These are phyloP conservation scores for Cyanodermella asteris DNA, from an alignment of 2,329 filamentous ascomycete species.

Conservation along the genomic window DNA sequence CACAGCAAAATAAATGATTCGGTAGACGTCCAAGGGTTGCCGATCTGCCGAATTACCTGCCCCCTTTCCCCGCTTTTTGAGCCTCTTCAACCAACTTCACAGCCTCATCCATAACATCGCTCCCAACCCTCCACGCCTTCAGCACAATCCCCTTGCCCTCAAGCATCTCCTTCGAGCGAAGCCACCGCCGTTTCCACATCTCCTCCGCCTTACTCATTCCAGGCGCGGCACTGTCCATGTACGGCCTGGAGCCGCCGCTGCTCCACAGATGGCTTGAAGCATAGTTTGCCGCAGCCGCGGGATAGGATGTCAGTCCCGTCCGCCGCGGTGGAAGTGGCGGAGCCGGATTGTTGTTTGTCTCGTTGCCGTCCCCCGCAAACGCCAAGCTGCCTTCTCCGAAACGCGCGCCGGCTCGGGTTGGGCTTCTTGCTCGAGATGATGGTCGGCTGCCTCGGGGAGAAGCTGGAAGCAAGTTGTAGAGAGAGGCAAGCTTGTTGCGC, in stretches of 20 bases:
- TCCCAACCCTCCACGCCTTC: conserved; percentile 23
- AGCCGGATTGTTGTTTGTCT: conserved; percentile 1
- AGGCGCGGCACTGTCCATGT: conserved; percentile 1
- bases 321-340: conserved; percentile 13
- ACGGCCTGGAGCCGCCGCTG: conserved; percentile 4
- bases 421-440: conserved; percentile 2
- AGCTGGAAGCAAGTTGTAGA: conserved; percentile 9
- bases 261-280: conserved; percentile 10
- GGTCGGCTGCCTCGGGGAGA: conserved; percentile 2
- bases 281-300: conserved; percentile 12
- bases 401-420: conserved; percentile 2
- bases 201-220: conserved; percentile 25
- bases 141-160: conserved; percentile 20
- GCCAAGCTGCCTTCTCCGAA: no score
- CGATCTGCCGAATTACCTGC: no score
- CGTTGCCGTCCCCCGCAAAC: no score
- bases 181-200: conserved; percentile 26
- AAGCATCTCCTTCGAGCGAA: conserved; percentile 21
- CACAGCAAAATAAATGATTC: no score
- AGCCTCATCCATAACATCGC: conserved; percentile 23
- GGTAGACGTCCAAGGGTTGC: no score
- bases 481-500: conserved; percentile 8
- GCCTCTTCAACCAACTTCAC: conserved; percentile 20
- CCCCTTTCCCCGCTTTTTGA: conserved; percentile 10
- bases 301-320: conserved; percentile 11